Evolutionary conservation across 257 asterid genomes (phyloP), one percentile per base, ranked within the genome.

Genomic region (Nicotiana attenuata): DNA sequence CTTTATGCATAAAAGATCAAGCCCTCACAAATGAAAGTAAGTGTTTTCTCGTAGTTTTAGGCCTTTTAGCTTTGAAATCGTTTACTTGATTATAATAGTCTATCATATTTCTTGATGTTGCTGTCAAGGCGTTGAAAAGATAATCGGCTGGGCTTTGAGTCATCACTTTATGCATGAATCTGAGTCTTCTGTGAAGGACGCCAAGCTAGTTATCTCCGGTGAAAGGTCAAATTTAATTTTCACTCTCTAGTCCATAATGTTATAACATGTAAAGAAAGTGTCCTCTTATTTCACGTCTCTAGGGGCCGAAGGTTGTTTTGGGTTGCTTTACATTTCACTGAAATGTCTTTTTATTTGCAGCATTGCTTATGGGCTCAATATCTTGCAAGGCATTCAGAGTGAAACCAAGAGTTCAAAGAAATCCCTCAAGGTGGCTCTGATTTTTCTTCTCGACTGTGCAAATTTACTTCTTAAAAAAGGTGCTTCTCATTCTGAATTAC

Each of bases 91-190:
- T 81, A 65, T 53, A 68, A 81, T 81, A 77, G 66, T 87, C 33
- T 83, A 56, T 63, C 71, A 60, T 85, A 67, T 79, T 65, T 35
- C 81, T 76, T 50, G 63, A 73, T 75, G 45, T 75, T 63, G 63
- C 80, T 68, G 89, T 80, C 81, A 84, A 95, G 98, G 89, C 65
- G 91, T 89, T 59, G 97, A 94, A 75, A 93, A 93, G 82, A 86
- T 88, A 60, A 87, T 93, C 64, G 97, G 97, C 82, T 94, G 97
- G 97, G 97, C 96, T 81, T 78, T 94, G 79, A 93, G 94, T 86
- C 93, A 94, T 88, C 97, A 92, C 88, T 89, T 88, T 64, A 94
- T 93, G 98, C 91, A 88, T 71, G 84, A 78, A 84, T 87, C 92
- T 15, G 94, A 88, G 81, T 84, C 86, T 81, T 55, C 84, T 20